phyloP scores from a whole-genome alignment of 768 basidiomycete genomes.

The Naganishia vishniacii region DNA sequence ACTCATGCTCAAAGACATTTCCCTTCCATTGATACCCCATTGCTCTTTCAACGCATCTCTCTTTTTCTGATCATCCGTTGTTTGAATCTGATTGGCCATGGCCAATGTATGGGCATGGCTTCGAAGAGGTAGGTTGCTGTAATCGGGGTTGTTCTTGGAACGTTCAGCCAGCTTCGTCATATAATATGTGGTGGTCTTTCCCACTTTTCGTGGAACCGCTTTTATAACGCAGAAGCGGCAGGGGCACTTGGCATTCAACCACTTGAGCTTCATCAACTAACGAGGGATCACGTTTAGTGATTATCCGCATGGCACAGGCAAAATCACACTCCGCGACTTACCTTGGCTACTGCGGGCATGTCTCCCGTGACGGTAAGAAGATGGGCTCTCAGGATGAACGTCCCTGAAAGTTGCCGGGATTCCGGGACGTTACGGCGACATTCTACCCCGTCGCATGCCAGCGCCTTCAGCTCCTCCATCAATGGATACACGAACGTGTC shows the following conservation, averaged over 20 bases:
- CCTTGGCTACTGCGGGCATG: conserved; percentile 6
- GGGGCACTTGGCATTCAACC: neutral
- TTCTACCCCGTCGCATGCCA: neutral
- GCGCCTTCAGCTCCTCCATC: neutral
- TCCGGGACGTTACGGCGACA: neutral
- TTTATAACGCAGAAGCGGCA: conserved; percentile 9
- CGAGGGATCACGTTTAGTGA: neutral
- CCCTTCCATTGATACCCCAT: neutral
- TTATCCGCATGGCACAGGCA: neutral
- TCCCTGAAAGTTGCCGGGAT: neutral
- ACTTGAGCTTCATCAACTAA: conserved; percentile 3
- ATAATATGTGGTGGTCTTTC: neutral
- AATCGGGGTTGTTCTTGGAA: neutral
- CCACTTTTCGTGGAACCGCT: neutral
- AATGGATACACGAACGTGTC: neutral
- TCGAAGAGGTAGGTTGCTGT: neutral
- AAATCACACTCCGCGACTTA: neutral
- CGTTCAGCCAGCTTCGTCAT: neutral
- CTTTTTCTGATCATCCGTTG: neutral
- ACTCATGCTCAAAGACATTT: neutral
- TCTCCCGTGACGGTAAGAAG: neutral
- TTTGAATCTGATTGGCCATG: neutral
- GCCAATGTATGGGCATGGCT: neutral
- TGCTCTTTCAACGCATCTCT: neutral
- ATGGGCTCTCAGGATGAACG: neutral